Evolutionary conservation across 1,139 yeast species (phyloP).

Genomic region (Diutina pseudorugosa): DNA sequence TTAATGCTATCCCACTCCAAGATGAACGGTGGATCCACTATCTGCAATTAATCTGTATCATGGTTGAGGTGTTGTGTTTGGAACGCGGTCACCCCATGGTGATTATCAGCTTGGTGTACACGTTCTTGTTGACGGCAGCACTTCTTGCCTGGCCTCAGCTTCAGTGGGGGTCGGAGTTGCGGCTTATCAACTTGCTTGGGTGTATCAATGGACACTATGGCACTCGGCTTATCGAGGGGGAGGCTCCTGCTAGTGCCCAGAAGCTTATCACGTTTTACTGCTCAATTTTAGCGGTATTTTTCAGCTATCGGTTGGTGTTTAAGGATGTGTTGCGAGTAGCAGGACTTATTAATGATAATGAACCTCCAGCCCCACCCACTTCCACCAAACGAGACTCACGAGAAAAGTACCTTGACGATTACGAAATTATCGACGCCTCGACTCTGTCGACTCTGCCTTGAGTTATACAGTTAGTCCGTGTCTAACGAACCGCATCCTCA

Average conservation of each 20-base stretch:
- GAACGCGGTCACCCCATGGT: background rate
- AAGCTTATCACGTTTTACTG: background rate
- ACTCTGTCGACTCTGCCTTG: too few species aligned
- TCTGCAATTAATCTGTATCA: background rate
- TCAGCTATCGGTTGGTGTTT: background rate
- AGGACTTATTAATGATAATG: background rate
- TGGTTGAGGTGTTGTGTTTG: background rate
- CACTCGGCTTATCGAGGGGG: background rate
- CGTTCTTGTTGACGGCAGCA: background rate
- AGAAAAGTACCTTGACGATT: background rate
- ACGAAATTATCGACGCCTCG: background rate
- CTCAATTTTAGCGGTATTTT: background rate
- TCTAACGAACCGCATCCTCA: too few species aligned
- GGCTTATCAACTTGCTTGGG: background rate
- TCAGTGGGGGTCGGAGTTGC: background rate
- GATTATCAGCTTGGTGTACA: background rate
- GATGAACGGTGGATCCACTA: background rate
- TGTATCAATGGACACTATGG: constrained; percentile 1
- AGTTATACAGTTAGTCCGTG: too few species aligned
- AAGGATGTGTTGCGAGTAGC: background rate
- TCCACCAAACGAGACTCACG: background rate
- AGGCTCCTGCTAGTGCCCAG: background rate
- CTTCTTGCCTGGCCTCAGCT: background rate
- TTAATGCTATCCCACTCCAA: background rate
- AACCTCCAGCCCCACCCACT: background rate